phyloP scores from a whole-genome alignment of 768 basidiomycete genomes.

The Phanerochaete carnosa region DNA sequence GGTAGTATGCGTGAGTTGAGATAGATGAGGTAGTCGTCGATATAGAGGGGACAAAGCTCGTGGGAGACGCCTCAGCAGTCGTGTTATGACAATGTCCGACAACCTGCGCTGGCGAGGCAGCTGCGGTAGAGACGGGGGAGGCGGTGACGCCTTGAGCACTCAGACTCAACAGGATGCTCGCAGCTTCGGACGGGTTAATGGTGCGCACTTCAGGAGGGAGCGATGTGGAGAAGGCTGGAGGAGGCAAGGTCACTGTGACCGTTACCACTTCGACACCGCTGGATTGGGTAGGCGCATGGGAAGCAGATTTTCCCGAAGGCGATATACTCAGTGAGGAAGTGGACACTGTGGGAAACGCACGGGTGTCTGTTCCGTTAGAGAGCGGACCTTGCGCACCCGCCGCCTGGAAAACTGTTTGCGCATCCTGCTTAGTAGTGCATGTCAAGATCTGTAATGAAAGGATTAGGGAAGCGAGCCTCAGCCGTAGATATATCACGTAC shows the following conservation, averaged over 20 bases:
- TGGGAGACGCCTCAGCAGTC: not conserved
- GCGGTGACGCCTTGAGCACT: constrained; percentile 16
- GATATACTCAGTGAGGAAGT: constrained; percentile 2
- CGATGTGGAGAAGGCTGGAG: constrained; percentile 19
- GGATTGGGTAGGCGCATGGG: not conserved
- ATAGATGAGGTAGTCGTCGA: not conserved
- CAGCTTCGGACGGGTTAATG: constrained; percentile 40
- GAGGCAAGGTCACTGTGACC: constrained; percentile 23
- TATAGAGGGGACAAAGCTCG: not conserved
- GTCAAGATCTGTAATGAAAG: constrained; percentile 34
- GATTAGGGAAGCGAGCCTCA: not conserved
- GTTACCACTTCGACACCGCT: constrained; percentile 19
- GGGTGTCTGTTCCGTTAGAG: constrained; percentile 22
- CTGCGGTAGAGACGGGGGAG: not conserved
- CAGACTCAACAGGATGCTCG: constrained; percentile 37
- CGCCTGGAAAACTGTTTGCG: constrained; percentile 41
- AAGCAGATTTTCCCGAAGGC: not conserved
- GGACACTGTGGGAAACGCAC: constrained; percentile 17
- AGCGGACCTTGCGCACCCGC: constrained; percentile 45
- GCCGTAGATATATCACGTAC: constrained; percentile 30
- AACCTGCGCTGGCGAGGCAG: not conserved
- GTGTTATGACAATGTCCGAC: not conserved
- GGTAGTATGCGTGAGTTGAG: not conserved
- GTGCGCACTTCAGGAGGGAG: constrained; percentile 38
- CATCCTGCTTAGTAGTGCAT: constrained; percentile 51